Percentiles rank a stretch among this genome's conserved stretches.
phyloP scores from a whole-genome alignment of 2,329 filamentous ascomycete genomes.

The Coniochaeta sp. region DNA sequence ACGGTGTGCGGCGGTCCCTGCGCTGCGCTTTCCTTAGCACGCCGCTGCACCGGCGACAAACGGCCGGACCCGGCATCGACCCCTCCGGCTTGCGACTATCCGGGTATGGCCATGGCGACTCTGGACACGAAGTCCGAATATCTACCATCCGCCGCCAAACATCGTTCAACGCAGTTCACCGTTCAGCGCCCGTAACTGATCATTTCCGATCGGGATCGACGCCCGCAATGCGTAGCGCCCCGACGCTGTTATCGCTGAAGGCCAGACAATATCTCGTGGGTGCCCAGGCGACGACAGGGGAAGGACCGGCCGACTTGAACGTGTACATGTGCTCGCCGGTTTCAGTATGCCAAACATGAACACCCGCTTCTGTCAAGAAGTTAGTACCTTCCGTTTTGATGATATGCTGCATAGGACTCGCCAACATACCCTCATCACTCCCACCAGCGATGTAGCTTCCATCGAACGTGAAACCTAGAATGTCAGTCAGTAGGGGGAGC shows the following conservation, averaged over 20 bases:
- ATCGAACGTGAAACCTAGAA: conserved; percentile 66
- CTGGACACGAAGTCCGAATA: neutral
- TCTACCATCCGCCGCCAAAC: neutral
- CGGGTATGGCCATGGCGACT: neutral
- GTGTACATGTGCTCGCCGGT: conserved; percentile 66
- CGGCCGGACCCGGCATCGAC: neutral
- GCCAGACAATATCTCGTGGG: conserved; percentile 68
- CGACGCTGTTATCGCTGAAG: conserved; percentile 54
- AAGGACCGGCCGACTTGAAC: conserved; percentile 59
- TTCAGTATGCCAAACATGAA: conserved; percentile 67
- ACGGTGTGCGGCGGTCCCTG: neutral
- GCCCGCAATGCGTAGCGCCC: conserved; percentile 62
- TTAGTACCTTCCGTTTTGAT: conserved; percentile 6
- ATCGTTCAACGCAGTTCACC: neutral
- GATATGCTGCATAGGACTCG: neutral
- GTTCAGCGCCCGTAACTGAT: no score
- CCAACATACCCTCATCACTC: conserved; percentile 58
- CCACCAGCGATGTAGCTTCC: conserved; percentile 68
- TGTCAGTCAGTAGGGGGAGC: neutral
- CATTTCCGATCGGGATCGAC: conserved; percentile 41
- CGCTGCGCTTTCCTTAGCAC: neutral
- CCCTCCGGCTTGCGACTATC: neutral
- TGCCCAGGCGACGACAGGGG: conserved; percentile 67
- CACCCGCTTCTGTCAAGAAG: conserved; percentile 39
- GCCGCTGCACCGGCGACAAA: neutral